Evolutionary conservation across 1,139 yeast genomes (phyloP), one percentile per base, ranked within the genome.

Genomic region (Candida sp.): DNA sequence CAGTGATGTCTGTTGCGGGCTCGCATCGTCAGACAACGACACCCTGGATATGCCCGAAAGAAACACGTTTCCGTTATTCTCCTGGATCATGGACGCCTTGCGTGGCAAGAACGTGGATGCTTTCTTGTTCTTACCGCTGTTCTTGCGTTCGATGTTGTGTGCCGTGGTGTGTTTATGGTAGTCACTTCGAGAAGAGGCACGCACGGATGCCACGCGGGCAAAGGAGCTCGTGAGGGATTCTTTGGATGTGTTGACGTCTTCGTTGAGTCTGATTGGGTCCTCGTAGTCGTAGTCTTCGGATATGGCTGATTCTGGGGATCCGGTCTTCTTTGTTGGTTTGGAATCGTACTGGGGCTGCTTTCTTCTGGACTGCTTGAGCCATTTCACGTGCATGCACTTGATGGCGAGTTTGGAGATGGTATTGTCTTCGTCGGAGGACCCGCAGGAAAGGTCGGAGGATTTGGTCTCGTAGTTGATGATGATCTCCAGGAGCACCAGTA

Each of bases 341-440:
- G 31, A 17, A 17, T 17, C 17, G 17, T 17, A 17, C 17, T 17
- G 17, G 17, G 17, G 17, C 17, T 17, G 4, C 12, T 12, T 34
- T 17, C n/a, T n/a, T 44, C 28, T 48, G 31, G 8, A 28, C 31
- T 12, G 8, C 44, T 67, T 71, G 27, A 90, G 70, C 88, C 92
- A 86, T 2, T 77, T 69, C 2, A 88, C 78, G 0, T 73, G 62
- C 49, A 88, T 66, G 61, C 96, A 88, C 55, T 84, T 79, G n/a
- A 70, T 63, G 0, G 96, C 86, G 46, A 90, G 69, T 47, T 84
- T 76, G 34, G 79, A 75, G 0, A 91, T 85, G 1, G 80, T 76
- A 26, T 70, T 72, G 23, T 63, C 60, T 62, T 71, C 62, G 28
- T 57, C 46, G 59, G 60, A 47, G 54, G 58, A 32, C 8, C 48